Conservation (phyloP, 805 yeast species). For the Cyberlindnera veronae region DNA sequence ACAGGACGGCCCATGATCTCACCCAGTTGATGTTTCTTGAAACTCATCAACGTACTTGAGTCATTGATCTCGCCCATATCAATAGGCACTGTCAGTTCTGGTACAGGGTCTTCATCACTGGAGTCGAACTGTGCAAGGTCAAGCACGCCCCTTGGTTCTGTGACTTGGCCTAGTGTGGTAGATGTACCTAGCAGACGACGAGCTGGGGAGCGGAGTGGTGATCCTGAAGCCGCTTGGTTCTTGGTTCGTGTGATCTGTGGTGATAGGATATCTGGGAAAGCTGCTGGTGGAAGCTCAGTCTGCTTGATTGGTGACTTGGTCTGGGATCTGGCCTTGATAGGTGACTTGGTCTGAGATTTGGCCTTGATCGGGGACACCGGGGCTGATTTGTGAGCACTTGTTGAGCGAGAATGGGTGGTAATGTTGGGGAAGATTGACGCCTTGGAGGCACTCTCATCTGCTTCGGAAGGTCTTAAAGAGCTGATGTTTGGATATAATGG, state of each 20-base stretch:
- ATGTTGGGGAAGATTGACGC: too few relatives aligned
- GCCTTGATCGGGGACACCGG: too few relatives aligned
- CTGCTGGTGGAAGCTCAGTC: too few relatives aligned
- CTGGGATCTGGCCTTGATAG: too few relatives aligned
- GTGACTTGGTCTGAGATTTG: too few relatives aligned
- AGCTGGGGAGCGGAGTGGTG: background rate
- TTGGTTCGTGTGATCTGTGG: background rate
- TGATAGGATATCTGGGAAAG: background rate
- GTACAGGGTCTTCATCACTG: slow-evolving; percentile 26
- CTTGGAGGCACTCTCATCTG: too few relatives aligned
- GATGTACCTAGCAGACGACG: background rate
- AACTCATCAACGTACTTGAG: slow-evolving; percentile 3
- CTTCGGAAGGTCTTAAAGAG: too few relatives aligned
- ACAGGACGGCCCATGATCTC: background rate
- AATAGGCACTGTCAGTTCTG: slow-evolving; percentile 22
- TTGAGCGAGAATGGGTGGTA: too few relatives aligned
- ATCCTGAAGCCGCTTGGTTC: background rate
- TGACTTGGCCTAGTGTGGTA: background rate
- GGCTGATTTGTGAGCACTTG: too few relatives aligned
- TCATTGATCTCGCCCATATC: slow-evolving; percentile 5
- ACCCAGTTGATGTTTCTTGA: background rate
- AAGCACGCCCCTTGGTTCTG: background rate
- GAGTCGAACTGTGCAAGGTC: slow-evolving; percentile 20
- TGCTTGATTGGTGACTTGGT: too few relatives aligned
- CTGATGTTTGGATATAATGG: background rate